phyloP scores from a whole-genome alignment of 2,329 filamentous ascomycete species.

The Ceratocystis papillata region DNA sequence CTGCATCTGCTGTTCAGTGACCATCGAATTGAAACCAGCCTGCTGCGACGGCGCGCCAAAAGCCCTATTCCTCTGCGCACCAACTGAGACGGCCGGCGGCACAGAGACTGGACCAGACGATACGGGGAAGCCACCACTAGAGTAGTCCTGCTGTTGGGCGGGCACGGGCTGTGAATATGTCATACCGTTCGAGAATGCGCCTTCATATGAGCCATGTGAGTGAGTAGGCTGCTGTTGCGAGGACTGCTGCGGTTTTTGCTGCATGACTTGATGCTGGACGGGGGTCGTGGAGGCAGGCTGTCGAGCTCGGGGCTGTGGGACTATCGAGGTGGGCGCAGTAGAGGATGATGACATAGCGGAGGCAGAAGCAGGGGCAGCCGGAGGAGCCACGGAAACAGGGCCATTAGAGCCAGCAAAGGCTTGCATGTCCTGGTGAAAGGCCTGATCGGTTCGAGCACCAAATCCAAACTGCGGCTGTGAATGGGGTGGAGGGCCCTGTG shows the following conservation, averaged over 20 bases:
- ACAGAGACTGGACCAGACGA: background rate
- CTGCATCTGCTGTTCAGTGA: conserved; percentile 27
- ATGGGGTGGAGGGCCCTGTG: background rate
- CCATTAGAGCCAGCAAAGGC: background rate
- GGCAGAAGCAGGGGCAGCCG: background rate
- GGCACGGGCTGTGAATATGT: background rate
- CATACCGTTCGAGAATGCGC: conserved; percentile 5
- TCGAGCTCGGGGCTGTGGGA: background rate
- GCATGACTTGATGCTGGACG: conserved; percentile 16
- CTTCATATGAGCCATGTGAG: conserved; percentile 4
- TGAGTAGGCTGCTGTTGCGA: background rate
- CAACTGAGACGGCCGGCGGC: background rate
- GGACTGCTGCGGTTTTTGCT: conserved; percentile 11
- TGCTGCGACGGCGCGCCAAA: conserved; percentile 10
- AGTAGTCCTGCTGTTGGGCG: conserved; percentile 12
- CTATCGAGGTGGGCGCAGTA: background rate
- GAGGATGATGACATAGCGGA: conserved; percentile 1
- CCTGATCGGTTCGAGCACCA: background rate
- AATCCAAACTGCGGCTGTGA: conserved; percentile 10
- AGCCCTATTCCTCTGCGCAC: background rate
- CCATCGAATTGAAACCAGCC: conserved; percentile 24
- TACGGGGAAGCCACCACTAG: conserved; percentile 10
- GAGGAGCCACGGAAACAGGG: background rate
- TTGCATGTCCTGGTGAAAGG: conserved; percentile 14
- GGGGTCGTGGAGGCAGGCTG: conserved; percentile 7